phyloP scores from a whole-genome alignment of 2,329 filamentous ascomycete genomes.

The Colletotrichum endophyticum region DNA sequence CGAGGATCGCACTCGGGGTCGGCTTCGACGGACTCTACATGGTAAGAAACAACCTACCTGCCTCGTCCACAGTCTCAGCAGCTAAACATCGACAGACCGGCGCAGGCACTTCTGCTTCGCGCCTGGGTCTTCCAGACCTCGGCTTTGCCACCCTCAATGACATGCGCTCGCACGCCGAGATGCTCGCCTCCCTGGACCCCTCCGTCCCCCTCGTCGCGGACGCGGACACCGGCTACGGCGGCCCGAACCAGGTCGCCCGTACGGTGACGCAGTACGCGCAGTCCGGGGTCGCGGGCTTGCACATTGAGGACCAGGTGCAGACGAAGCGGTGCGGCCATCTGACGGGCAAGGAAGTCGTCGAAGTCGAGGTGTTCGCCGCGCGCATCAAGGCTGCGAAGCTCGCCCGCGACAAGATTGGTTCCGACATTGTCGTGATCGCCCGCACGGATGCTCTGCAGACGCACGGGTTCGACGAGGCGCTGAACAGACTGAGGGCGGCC shows the following conservation, averaged over 20 bases:
- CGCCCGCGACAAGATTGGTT: conserved; percentile 50
- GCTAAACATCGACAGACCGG: conserved; percentile 51
- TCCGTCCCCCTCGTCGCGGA: conserved; percentile 64
- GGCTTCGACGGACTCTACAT: conserved; percentile 72
- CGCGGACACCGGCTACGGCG: conserved; percentile 63
- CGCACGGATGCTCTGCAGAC: conserved; percentile 66
- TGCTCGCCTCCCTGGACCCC: conserved; percentile 66
- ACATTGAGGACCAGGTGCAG: conserved; percentile 68
- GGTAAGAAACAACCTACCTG: conserved; percentile 42
- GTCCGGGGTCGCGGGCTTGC: conserved; percentile 61
- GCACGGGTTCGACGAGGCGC: conserved; percentile 61
- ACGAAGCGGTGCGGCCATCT: conserved; percentile 72
- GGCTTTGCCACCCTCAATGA: conserved; percentile 66
- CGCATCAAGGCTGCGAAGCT: conserved; percentile 61
- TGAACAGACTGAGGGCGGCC: conserved; percentile 54
- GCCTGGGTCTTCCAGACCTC: conserved; percentile 67
- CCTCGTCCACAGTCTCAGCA: neutral
- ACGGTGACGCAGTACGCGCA: conserved; percentile 58
- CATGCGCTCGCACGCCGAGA: conserved; percentile 67
- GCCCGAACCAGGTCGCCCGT: conserved; percentile 56
- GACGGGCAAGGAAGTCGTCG: conserved; percentile 64
- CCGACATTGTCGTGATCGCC: conserved; percentile 69
- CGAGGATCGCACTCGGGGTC: conserved; percentile 64
- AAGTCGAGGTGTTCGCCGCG: conserved; percentile 51
- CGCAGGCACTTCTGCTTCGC: conserved; percentile 65